Percentiles rank a stretch among this genome's conserved stretches.
phyloP scores from a whole-genome alignment of 1,139 yeast species.

The Yamadazyma dendronema region DNA sequence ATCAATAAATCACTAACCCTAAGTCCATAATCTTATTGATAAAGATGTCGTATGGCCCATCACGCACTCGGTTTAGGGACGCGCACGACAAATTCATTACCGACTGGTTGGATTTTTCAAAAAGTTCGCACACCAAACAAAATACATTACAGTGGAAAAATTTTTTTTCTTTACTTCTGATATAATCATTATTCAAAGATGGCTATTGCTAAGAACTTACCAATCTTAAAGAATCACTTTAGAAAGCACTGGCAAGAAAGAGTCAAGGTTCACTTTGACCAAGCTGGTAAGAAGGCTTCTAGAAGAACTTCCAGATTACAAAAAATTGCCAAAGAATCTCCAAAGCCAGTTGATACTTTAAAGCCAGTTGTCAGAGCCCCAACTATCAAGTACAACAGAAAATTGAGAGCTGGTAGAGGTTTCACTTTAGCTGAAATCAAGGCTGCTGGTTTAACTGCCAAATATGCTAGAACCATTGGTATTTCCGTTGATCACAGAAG shows the following conservation, averaged over 20 bases:
- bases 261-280: slow-evolving; percentile 99
- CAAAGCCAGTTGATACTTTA: slow-evolving; percentile 94
- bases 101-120: background rate
- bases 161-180: background rate
- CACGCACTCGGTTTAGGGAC: background rate
- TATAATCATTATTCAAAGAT: slow-evolving; percentile 23
- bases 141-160: background rate
- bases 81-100: background rate
- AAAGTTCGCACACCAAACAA: background rate
- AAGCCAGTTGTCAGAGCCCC: slow-evolving; percentile 99
- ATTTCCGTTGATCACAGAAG: slow-evolving; percentile 99
- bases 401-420: slow-evolving; percentile 99
- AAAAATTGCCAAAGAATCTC: slow-evolving; percentile 95
- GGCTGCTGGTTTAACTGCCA: slow-evolving; percentile 94
- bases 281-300: slow-evolving; percentile 97
- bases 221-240: slow-evolving; percentile 96
- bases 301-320: slow-evolving; percentile 94
- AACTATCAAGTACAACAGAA: slow-evolving; percentile 98
- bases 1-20: background rate
- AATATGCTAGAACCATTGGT: slow-evolving; percentile 98
- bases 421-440: slow-evolving; percentile 97
- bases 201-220: slow-evolving; percentile 98
- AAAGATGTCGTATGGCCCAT: background rate
- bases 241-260: slow-evolving; percentile 99
- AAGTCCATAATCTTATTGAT: background rate